Evolutionary conservation across 352 stramenopile genomes (phyloP).

Genomic region (Globisporangium orthogonon): DNA sequence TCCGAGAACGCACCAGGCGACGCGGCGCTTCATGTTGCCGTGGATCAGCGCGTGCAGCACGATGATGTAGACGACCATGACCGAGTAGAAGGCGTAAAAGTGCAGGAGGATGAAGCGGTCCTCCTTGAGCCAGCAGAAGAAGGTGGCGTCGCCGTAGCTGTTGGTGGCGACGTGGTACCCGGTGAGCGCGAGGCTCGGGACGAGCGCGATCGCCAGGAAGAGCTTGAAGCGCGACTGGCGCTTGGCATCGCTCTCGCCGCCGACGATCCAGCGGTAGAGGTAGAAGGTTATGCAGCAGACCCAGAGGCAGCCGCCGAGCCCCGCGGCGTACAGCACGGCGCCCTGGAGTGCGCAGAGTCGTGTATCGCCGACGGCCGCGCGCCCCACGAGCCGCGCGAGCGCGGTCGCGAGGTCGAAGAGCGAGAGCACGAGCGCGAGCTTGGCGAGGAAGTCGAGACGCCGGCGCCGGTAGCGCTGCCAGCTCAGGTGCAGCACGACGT

Average conservation of each 20-base stretch:
- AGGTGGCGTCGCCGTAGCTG: conserved; percentile 71
- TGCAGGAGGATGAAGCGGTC: conserved; percentile 62
- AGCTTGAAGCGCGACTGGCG: conserved; percentile 43
- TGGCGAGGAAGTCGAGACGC: conserved; percentile 58
- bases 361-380: conserved; percentile 30
- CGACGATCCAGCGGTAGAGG: conserved; percentile 74
- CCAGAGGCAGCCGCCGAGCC: conserved; percentile 61
- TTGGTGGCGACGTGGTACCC: conserved; percentile 56
- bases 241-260: conserved; percentile 62
- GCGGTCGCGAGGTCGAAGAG: conserved; percentile 62
- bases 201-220: conserved; percentile 47
- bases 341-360: conserved; percentile 51
- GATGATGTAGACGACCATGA: conserved; percentile 70
- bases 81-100: conserved; percentile 69
- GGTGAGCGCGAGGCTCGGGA: conserved; percentile 40
- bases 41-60: conserved; percentile 56
- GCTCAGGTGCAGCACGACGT: conserved; percentile 58
- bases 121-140: conserved; percentile 78
- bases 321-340: conserved; percentile 41
- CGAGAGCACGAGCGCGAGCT: conserved; percentile 63
- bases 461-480: conserved; percentile 18
- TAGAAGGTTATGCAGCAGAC: conserved; percentile 79
- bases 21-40: conserved; percentile 56
- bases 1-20: conserved; percentile 25
- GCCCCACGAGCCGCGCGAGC: conserved; percentile 46